Percentiles rank a stretch among this genome's conserved stretches.
Conservation (phyloP, 1,139 yeast species). For the Eremothecium gossypii region DNA sequence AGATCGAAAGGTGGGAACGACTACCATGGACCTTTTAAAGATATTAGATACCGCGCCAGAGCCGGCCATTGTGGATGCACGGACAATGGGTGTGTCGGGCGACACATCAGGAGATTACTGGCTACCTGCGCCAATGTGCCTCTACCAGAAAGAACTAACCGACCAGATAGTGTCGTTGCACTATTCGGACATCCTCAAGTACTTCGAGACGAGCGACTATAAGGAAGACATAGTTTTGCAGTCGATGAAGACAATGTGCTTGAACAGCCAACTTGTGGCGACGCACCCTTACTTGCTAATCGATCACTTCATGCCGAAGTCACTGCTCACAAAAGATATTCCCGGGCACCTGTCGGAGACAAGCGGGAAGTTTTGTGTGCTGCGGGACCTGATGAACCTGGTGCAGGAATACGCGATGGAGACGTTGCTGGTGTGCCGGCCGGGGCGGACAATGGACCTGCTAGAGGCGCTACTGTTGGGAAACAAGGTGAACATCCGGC, state of each 20-base stretch:
- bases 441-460: slow-evolving; percentile 64
- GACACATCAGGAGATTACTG: slow-evolving; percentile 60
- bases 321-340: slow-evolving; percentile 64
- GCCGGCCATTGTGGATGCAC: slow-evolving; percentile 58
- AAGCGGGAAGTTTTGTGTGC: slow-evolving; percentile 74
- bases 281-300: slow-evolving; percentile 84
- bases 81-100: slow-evolving; percentile 27
- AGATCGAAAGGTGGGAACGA: too few relatives aligned
- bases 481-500: slow-evolving; percentile 50
- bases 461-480: slow-evolving; percentile 71
- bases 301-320: slow-evolving; percentile 80
- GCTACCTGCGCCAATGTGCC: slow-evolving; percentile 80
- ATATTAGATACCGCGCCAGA: slow-evolving; percentile 81
- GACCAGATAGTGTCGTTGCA: slow-evolving; percentile 89
- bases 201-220: slow-evolving; percentile 56
- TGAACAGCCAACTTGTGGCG: slow-evolving; percentile 69
- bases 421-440: slow-evolving; percentile 44
- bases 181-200: slow-evolving; percentile 80
- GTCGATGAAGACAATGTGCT: slow-evolving; percentile 61
- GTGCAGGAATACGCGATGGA: slow-evolving; percentile 36
- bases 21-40: slow-evolving; percentile 59
- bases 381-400: slow-evolving; percentile 45
- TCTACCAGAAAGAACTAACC: slow-evolving; percentile 81
- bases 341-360: slow-evolving; percentile 69
- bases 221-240: slow-evolving; percentile 53